phyloP scores from a whole-genome alignment of 176 grass and related monocot genomes.

The Cenchrus fungigraminus region DNA sequence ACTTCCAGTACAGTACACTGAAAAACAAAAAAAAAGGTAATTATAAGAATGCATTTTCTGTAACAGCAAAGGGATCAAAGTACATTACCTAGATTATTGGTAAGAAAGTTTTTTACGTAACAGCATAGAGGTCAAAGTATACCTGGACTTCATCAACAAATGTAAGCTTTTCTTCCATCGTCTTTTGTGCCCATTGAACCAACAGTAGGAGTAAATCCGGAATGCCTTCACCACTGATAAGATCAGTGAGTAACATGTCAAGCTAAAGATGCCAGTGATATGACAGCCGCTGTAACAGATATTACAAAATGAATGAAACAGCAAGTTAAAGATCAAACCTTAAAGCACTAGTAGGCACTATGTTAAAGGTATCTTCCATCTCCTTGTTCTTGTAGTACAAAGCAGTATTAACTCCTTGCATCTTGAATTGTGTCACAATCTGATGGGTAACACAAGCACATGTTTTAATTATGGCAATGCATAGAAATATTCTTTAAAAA shows the following conservation, averaged over 20 bases:
- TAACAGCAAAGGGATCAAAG: conserved; percentile 28
- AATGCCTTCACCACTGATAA: conserved; percentile 88
- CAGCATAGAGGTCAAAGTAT: conserved; percentile 21
- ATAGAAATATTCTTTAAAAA: conserved; percentile 9
- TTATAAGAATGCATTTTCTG: conserved; percentile 28
- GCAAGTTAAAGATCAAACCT: conserved; percentile 51
- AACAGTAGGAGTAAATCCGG: conserved; percentile 88
- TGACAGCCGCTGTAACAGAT: conserved; percentile 1
- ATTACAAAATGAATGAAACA: background rate
- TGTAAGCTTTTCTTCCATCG: conserved; percentile 92
- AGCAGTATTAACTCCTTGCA: conserved; percentile 95
- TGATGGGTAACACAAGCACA: conserved; percentile 40
- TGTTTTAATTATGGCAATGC: conserved; percentile 5
- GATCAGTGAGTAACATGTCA: conserved; percentile 20
- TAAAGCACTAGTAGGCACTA: conserved; percentile 94
- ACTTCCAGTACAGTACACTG: conserved; percentile 98
- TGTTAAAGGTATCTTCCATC: conserved; percentile 89
- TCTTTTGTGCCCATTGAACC: conserved; percentile 95
- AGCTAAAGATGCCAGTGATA: conserved; percentile 28
- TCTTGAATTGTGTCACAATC: conserved; percentile 88
- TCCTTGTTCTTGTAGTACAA: conserved; percentile 96
- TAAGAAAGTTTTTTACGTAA: conserved; percentile 20
- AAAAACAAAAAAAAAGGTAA: conserved; percentile 42
- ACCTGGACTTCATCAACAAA: conserved; percentile 97
- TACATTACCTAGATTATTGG: conserved; percentile 63